phyloP scores from a whole-genome alignment of 257 asterid genomes.

The Lycium ferocissimum region DNA sequence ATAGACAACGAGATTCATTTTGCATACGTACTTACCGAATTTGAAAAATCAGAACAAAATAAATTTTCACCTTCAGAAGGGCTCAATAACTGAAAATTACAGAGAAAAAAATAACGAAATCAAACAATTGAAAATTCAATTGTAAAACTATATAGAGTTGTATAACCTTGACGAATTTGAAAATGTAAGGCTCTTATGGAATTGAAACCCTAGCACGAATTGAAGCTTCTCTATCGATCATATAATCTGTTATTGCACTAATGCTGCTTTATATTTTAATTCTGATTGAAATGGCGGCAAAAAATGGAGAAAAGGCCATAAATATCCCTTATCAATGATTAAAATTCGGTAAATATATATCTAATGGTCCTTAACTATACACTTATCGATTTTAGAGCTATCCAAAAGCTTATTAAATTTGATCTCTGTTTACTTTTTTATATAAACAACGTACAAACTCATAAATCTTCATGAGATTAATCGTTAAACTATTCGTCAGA shows the following conservation, averaged over 20 bases:
- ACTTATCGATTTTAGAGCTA: too few species aligned
- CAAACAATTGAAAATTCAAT: conserved; percentile 17
- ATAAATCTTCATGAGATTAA: too few species aligned
- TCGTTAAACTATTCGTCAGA: too few species aligned
- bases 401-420: too few species aligned
- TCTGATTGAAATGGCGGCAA: neutral
- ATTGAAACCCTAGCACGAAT: conserved; percentile 3
- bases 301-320: too few species aligned
- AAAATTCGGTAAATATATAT: too few species aligned
- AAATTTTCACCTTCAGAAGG: too few species aligned
- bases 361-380: too few species aligned
- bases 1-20: neutral
- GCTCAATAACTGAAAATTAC: neutral
- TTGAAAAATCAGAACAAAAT: neutral
- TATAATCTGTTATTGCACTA: neutral
- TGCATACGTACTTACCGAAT: neutral
- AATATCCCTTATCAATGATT: too few species aligned
- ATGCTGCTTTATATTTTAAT: neutral
- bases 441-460: too few species aligned
- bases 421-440: too few species aligned
- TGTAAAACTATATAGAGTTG: neutral
- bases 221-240: conserved; percentile 17
- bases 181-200: neutral
- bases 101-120: neutral
- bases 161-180: neutral